These are phyloP conservation scores for Benincasa hispida DNA, from an alignment of 306 rosid genomes.

Conservation along the genomic window DNA sequence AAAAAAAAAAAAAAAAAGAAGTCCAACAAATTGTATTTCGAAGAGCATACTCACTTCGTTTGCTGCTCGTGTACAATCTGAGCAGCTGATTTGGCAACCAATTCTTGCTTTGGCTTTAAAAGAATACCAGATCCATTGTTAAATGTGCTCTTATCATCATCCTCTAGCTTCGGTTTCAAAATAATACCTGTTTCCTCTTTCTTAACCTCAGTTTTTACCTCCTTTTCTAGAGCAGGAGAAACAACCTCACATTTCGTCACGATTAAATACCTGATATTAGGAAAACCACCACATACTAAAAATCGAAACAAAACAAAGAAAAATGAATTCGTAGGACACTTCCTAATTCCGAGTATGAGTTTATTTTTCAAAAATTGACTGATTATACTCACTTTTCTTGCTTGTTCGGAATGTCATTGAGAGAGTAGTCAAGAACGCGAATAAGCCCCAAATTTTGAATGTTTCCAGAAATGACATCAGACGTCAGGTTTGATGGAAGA, in stretches of 20 bases:
- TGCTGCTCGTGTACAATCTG: slow-evolving; percentile 78
- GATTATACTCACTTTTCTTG: slow-evolving; percentile 51
- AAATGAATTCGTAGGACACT: background rate
- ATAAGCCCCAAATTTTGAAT: slow-evolving; percentile 86
- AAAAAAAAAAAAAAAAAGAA: too few relatives aligned
- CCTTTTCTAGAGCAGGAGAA: slow-evolving; percentile 58
- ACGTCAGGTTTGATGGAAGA: slow-evolving; percentile 28
- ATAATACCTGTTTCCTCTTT: slow-evolving; percentile 20
- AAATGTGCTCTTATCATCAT: slow-evolving; percentile 16
- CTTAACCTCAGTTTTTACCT: slow-evolving; percentile 30
- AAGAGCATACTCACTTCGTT: slow-evolving; percentile 36
- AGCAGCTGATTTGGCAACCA: slow-evolving; percentile 65
- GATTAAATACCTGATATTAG: slow-evolving; percentile 41
- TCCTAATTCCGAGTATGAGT: too few relatives aligned
- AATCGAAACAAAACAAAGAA: background rate
- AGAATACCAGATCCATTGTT: slow-evolving; percentile 31
- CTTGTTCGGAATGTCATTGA: slow-evolving; percentile 59
- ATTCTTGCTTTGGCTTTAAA: slow-evolving; percentile 60
- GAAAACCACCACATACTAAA: background rate
- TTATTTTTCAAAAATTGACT: background rate
- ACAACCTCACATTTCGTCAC: slow-evolving; percentile 62
- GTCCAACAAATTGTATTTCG: background rate
- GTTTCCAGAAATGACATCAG: slow-evolving; percentile 47
- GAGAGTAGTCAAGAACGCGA: slow-evolving; percentile 51
- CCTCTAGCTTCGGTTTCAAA: slow-evolving; percentile 29